Evolutionary conservation across 768 basidiomycete species (phyloP), one percentile per base, ranked within the genome.

Genomic region (Tulasnella sp.): DNA sequence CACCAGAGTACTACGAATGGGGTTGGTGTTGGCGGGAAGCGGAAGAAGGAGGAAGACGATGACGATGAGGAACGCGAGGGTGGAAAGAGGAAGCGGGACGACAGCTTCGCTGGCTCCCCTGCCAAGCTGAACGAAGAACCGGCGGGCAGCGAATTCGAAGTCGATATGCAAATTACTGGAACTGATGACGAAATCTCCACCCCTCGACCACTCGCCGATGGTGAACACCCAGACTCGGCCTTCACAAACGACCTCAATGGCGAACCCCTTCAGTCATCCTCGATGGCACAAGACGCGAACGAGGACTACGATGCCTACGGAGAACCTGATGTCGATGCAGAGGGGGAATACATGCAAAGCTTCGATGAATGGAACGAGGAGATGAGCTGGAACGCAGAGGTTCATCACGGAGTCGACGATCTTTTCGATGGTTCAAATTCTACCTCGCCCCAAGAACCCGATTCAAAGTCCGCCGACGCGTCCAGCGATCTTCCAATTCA

Each of bases 41-140:
- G 75, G 41, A 94, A 93, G 83, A 93, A 94, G 83, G 81, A 91
- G 80, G 92, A 92, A 79, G 92, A 93, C 81, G 77, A 75, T 16
- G 91, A 92, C 79, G 91, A 92, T 81, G 89, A 86, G 74, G 91
- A 93, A 79, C 39, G 44, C 22, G 64, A 47, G 4, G 76, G 88
- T 86, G 76, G 88, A 88, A 76, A 87, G 82, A 72, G 89, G 87
- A 73, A 84, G 78, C 82, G 82, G 70, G 81, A 81, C 63, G 87
- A 85, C 73, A 83, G 78, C 41, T 17, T 67, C 71, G 26, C 75
- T 40, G 70, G 72, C 26, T 67, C 52, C 52, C 52, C 52, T 12
- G 26, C 32, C 52, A 59, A 59, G 52, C 52, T 59, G 16, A 59
- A 32, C 29, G 42, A 41, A 29, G 72, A 12, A 5, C 65, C 68